Percentiles rank a stretch among this genome's conserved stretches.
phyloP scores from a whole-genome alignment of 306 rosid species.

The Vicia sativa region DNA sequence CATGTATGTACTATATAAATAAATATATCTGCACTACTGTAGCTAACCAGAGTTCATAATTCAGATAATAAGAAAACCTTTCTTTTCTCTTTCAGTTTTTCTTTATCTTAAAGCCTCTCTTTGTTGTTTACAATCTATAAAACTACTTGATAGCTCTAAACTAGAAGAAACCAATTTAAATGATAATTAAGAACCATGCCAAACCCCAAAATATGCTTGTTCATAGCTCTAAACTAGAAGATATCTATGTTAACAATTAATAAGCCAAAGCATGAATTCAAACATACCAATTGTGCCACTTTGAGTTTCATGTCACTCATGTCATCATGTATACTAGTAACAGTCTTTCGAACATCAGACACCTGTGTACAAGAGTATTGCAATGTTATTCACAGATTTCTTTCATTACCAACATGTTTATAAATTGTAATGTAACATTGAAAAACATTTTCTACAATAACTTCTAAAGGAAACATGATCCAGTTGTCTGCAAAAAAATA shows the following conservation, averaged over 20 bases:
- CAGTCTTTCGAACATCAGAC: conserved; percentile 63
- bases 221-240: conserved; percentile 23
- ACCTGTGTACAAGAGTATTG: conserved; percentile 61
- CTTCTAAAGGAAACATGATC: conserved; percentile 4
- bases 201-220: conserved; percentile 28
- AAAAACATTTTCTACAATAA: conserved; percentile 13
- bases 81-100: not conserved
- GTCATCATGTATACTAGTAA: conserved; percentile 58
- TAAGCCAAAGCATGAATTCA: conserved; percentile 31
- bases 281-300: conserved; percentile 81
- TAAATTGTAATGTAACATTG: conserved; percentile 17
- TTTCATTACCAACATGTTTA: not conserved
- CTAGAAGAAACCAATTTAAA: not conserved
- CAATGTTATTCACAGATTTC: conserved; percentile 32
- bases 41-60: not conserved
- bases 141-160: not conserved
- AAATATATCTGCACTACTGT: not conserved
- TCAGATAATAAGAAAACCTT: not conserved
- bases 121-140: not conserved
- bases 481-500: conserved; percentile 5
- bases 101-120: not conserved
- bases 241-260: conserved; percentile 15
- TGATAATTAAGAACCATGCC: conserved; percentile 14
- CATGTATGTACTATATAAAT: not conserved
- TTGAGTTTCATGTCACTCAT: conserved; percentile 57